Evolutionary conservation across 495 filamentous ascomycete species (phyloP).

Genomic region (Viridothelium virens): DNA sequence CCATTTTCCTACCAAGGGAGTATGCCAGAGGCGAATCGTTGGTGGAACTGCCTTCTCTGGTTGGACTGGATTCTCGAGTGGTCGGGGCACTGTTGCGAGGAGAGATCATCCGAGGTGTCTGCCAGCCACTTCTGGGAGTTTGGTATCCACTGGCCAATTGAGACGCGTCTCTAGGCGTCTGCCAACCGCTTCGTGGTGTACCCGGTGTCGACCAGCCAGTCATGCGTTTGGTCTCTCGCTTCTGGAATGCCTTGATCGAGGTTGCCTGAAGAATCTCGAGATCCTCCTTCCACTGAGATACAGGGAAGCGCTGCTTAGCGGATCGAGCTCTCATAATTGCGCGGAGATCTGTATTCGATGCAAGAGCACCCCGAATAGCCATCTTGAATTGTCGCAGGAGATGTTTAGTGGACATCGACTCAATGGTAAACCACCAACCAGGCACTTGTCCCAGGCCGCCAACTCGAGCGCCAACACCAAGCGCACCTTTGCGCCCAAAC

Average conservation of each 20-base stretch:
- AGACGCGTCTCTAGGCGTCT: slow-evolving; percentile 18
- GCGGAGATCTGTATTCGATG: slow-evolving; percentile 49
- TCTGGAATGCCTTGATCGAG: slow-evolving; percentile 30
- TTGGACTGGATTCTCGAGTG: slow-evolving; percentile 18
- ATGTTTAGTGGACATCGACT: slow-evolving; percentile 63
- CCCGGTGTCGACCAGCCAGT: slow-evolving; percentile 16
- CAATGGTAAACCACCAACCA: slow-evolving; percentile 66
- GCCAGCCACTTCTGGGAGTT: slow-evolving; percentile 22
- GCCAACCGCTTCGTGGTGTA: slow-evolving; percentile 19
- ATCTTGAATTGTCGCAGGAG: slow-evolving; percentile 63
- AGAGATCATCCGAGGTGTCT: slow-evolving; percentile 18
- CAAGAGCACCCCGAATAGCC: slow-evolving; percentile 59
- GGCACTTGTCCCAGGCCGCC: slow-evolving; percentile 72
- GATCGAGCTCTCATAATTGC: slow-evolving; percentile 67
- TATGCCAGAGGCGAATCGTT: slow-evolving; percentile 10
- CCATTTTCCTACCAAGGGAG: slow-evolving; percentile 7
- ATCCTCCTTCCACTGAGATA: slow-evolving; percentile 38
- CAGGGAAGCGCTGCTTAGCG: slow-evolving; percentile 71
- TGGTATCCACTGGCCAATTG: slow-evolving; percentile 16
- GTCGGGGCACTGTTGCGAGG: slow-evolving; percentile 16
- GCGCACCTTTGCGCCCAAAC: slow-evolving; percentile 68
- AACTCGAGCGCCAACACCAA: slow-evolving; percentile 62
- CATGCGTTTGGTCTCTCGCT: slow-evolving; percentile 18
- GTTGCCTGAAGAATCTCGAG: slow-evolving; percentile 35
- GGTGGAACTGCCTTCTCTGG: slow-evolving; percentile 11